Percentiles rank a stretch among this genome's conserved stretches.
phyloP scores from a whole-genome alignment of 495 filamentous ascomycete genomes.

The Copromyces sp. region DNA sequence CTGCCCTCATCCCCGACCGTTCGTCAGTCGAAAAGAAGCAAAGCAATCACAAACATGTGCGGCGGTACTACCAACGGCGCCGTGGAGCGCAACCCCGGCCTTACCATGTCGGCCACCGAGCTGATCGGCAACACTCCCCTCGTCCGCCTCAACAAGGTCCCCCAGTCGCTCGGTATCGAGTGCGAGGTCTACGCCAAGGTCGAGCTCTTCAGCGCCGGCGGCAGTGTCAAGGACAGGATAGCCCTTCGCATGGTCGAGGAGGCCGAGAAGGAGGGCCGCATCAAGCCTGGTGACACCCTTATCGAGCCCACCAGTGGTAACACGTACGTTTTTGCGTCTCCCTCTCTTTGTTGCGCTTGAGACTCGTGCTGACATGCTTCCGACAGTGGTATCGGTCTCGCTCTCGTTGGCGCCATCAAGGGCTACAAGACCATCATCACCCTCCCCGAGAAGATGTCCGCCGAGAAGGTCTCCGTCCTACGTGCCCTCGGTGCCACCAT shows the following conservation, averaged over 20 bases:
- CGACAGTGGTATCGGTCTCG: slow-evolving; percentile 77
- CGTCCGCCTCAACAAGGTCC: slow-evolving; percentile 83
- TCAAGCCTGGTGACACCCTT: slow-evolving; percentile 92
- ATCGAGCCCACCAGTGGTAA: slow-evolving; percentile 98
- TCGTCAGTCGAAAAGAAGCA: background rate
- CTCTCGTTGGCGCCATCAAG: slow-evolving; percentile 88
- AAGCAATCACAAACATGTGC: slow-evolving; percentile 11
- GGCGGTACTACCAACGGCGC: slow-evolving; percentile 8
- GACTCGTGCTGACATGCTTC: slow-evolving; percentile 15
- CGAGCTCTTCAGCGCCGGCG: slow-evolving; percentile 95
- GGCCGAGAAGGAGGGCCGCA: slow-evolving; percentile 80
- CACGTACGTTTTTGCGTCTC: slow-evolving; percentile 46
- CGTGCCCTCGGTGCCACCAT: slow-evolving; percentile 92
- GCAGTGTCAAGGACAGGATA: slow-evolving; percentile 96
- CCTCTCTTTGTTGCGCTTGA: background rate
- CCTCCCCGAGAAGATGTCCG: slow-evolving; percentile 97
- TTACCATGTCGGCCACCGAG: slow-evolving; percentile 38
- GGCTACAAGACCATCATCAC: slow-evolving; percentile 98
- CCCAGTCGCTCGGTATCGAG: slow-evolving; percentile 80
- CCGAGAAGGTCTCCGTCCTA: slow-evolving; percentile 92
- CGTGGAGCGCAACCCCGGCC: slow-evolving; percentile 12
- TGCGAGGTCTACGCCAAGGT: slow-evolving; percentile 88
- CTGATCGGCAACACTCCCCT: slow-evolving; percentile 91
- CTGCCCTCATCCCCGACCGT: background rate
- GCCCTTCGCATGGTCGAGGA: slow-evolving; percentile 96